Percentiles rank a stretch among this genome's conserved stretches.
Evolutionary conservation across 2,329 filamentous ascomycete genomes (phyloP).

Genomic region (Hypoxylon sp.): DNA sequence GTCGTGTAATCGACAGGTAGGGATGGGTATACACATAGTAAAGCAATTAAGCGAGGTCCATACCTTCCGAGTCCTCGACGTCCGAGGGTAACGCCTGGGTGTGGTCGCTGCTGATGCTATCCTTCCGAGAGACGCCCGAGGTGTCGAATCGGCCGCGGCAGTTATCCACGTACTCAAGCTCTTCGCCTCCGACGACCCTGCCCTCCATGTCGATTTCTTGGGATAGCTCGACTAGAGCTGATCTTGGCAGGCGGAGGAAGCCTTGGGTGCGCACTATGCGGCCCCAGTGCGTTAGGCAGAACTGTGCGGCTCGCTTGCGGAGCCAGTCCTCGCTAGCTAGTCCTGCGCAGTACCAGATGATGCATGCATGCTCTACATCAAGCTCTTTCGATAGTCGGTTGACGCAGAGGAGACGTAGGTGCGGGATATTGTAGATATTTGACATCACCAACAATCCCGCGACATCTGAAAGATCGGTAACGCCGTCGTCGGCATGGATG

Average conservation of each 20-base stretch:
- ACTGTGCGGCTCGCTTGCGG: conserved; percentile 86
- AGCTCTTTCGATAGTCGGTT: conserved; percentile 91
- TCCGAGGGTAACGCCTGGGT: conserved; percentile 72
- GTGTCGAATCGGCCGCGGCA: conserved; percentile 64
- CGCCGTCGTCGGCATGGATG: conserved; percentile 81
- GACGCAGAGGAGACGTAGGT: conserved; percentile 90
- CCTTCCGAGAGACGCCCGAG: conserved; percentile 64
- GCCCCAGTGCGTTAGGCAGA: conserved; percentile 95
- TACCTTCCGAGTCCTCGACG: conserved; percentile 72
- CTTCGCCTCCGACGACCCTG: conserved; percentile 89
- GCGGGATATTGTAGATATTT: conserved; percentile 97
- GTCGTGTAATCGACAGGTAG: conserved; percentile 1
- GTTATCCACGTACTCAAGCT: conserved; percentile 74
- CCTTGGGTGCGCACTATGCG: conserved; percentile 90
- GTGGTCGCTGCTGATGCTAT: conserved; percentile 72
- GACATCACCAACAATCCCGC: conserved; percentile 97
- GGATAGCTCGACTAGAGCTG: conserved; percentile 88
- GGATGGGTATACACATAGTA: conserved; percentile 9
- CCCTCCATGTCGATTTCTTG: conserved; percentile 95
- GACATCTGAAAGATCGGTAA: conserved; percentile 85
- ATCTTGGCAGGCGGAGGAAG: conserved; percentile 84
- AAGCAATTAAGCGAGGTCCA: conserved; percentile 64
- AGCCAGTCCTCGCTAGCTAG: conserved; percentile 95
- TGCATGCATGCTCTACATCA: conserved; percentile 93
- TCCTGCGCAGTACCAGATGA: conserved; percentile 95